Base-by-base conservation (phyloP, 805 yeast species). In the Candida parachauliodes region DNA sequence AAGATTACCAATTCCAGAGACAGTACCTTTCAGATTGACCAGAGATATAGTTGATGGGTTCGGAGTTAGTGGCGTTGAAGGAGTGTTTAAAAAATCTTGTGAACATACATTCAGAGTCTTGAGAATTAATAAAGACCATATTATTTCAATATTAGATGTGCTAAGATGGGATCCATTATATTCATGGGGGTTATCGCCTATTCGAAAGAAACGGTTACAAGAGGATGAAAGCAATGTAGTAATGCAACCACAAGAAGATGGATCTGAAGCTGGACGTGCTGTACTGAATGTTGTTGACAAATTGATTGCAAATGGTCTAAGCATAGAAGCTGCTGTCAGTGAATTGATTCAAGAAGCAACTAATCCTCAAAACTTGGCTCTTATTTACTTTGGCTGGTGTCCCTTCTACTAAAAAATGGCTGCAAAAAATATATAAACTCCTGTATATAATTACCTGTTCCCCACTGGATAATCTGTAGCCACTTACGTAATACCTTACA, bases 21-120 rank as follows among this genome's bases (percentile, higher is more conserved):
- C 84, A 0, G 95, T 94, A 5, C 98, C 99, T 2, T 93, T 93
- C 60, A 69, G 99, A 46, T 59, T 93, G 33, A 93, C 98, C 0
- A 83, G 79, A 35, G 91, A 93, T 52, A 73, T 93, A 68, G 80
- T 81, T 3, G 96, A 88, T 57, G 97, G 96, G 0, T 70, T 85
- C 51, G 98, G 98, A 2, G 78, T 88, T 0, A 75, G 84, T n/a
- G 96, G 95, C 0, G 77, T 77, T 0, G 77, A 79, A 37, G 98
- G 98, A 0, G 63, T 81, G 1, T 93, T 88, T 53, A 70, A 76
- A 36, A 71, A 75, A 43, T 76, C 83, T 26, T 81, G 94, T 48
- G 95, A 86, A 51, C 76, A 77, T 41, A 84, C 86, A 0, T 75
- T 85, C 41, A 59, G 74, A 16, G 86, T 84, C 2, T 60, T 93